Conservation (phyloP, 768 basidiomycete species). For the Rhizopogon roseolus region DNA sequence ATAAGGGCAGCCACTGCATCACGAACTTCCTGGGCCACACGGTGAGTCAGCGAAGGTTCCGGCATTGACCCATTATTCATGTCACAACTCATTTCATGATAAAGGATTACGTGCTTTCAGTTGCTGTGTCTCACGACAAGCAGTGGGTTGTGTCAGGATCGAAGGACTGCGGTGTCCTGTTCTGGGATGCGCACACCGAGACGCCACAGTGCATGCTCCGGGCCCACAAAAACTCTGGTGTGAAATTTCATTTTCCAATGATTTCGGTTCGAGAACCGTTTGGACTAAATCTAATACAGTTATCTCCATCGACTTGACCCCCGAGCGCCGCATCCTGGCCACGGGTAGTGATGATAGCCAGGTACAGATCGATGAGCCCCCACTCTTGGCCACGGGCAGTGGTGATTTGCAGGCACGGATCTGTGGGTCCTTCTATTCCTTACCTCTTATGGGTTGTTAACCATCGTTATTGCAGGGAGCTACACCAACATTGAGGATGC, state of each 20-base stretch:
- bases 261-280: not conserved
- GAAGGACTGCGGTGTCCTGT: slow-evolving; percentile 27
- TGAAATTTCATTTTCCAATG: slow-evolving; percentile 10
- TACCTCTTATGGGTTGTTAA: not conserved
- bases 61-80: not conserved
- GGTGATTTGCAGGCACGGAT: slow-evolving; percentile 33
- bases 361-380: too few species aligned
- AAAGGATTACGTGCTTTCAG: slow-evolving; percentile 27
- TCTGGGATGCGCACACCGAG: slow-evolving; percentile 32
- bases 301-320: slow-evolving; percentile 33
- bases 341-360: too few species aligned
- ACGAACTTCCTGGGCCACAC: slow-evolving; percentile 27
- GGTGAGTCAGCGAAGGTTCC: slow-evolving; percentile 6
- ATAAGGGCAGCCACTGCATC: slow-evolving; percentile 21
- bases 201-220: slow-evolving; percentile 29
- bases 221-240: slow-evolving; percentile 30
- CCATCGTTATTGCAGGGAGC: not conserved
- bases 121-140: slow-evolving; percentile 26
- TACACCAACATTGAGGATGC: not conserved
- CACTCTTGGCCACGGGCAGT: slow-evolving; percentile 30
- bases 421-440: slow-evolving; percentile 23
- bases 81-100: not conserved
- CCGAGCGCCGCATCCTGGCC: not conserved
- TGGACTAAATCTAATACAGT: slow-evolving; percentile 15
- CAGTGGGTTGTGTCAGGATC: slow-evolving; percentile 33